phyloP scores from a whole-genome alignment of 441 rosid genomes.

The Hura crepitans region DNA sequence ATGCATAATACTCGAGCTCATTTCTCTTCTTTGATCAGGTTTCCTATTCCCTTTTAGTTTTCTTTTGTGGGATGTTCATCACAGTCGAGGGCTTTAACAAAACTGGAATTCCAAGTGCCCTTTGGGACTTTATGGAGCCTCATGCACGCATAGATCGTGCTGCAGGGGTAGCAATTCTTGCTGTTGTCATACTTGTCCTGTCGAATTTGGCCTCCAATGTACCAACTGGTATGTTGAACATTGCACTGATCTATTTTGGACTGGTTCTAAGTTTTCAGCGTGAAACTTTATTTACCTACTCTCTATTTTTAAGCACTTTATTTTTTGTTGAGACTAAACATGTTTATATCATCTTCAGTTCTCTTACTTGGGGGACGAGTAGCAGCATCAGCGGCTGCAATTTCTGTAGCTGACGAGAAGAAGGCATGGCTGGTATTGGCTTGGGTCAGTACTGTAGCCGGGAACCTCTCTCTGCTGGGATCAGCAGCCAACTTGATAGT shows the following conservation, averaged over 20 bases:
- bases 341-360: slow-evolving; percentile 30
- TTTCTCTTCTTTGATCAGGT: slow-evolving; percentile 25
- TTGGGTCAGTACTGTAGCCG: slow-evolving; percentile 79
- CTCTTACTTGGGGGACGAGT: slow-evolving; percentile 63
- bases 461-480: slow-evolving; percentile 68
- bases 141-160: slow-evolving; percentile 26
- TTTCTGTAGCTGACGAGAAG: slow-evolving; percentile 49
- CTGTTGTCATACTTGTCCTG: slow-evolving; percentile 31
- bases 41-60: slow-evolving; percentile 35
- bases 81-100: slow-evolving; percentile 37
- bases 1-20: not conserved
- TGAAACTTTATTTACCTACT: too few species aligned
- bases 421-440: slow-evolving; percentile 79
- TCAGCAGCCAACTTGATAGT: slow-evolving; percentile 85
- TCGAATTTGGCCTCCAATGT: slow-evolving; percentile 43
- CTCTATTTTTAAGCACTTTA: too few species aligned
- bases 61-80: slow-evolving; percentile 46
- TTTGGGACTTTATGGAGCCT: slow-evolving; percentile 39
- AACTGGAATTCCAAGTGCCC: slow-evolving; percentile 33
- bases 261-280: not conserved
- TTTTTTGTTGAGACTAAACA: not conserved
- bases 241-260: slow-evolving; percentile 11
- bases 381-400: slow-evolving; percentile 58
- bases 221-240: slow-evolving; percentile 30
- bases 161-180: slow-evolving; percentile 33